Conservation (phyloP, 176 grass and related monocot species). For the Canna indica region DNA sequence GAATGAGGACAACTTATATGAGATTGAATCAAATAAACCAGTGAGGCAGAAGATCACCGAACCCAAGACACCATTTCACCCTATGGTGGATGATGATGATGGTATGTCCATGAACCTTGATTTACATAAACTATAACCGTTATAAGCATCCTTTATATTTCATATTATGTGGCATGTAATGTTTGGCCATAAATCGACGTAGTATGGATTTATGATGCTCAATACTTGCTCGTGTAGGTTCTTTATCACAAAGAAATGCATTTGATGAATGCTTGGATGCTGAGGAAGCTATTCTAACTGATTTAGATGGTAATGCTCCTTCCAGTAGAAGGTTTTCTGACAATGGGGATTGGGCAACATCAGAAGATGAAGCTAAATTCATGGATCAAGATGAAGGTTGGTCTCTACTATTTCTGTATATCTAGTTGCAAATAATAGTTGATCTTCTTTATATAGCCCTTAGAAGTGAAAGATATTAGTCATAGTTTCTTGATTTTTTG, state of each 20-base stretch:
- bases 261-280: conserved; percentile 79
- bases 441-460: conserved; percentile 1
- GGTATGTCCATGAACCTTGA: conserved; percentile 27
- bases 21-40: conserved; percentile 95
- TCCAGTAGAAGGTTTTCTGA: conserved; percentile 40
- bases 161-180: too few relatives aligned
- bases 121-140: too few relatives aligned
- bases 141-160: not conserved
- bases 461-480: not conserved
- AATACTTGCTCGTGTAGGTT: not conserved
- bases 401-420: not conserved
- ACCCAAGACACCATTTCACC: conserved; percentile 92
- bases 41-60: conserved; percentile 92
- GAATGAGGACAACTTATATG: conserved; percentile 83
- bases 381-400: conserved; percentile 72
- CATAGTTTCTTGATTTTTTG: not conserved
- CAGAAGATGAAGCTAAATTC: conserved; percentile 53
- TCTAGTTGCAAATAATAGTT: conserved; percentile 14
- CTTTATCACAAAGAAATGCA: conserved; percentile 35
- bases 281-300: conserved; percentile 58
- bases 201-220: not conserved
- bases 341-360: conserved; percentile 52
- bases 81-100: conserved; percentile 70
- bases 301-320: conserved; percentile 58
- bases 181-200: not conserved